Conservation (phyloP, 805 yeast species). For the Candida krabiensis region DNA sequence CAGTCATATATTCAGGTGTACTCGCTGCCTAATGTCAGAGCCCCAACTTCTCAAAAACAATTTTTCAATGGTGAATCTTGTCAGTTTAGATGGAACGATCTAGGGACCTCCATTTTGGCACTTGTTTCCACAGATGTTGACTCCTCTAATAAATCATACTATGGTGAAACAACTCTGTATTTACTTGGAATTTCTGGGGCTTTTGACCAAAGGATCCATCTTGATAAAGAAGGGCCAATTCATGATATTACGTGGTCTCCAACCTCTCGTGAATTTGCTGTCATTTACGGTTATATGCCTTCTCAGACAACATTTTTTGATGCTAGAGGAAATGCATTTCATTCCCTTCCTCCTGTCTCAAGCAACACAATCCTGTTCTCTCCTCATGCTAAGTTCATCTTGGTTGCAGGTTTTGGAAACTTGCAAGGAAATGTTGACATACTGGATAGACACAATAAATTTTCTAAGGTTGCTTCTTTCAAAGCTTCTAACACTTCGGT, state of each 20-base stretch:
- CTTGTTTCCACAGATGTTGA: slow-evolving; percentile 96
- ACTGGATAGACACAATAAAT: slow-evolving; percentile 86
- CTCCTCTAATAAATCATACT: slow-evolving; percentile 87
- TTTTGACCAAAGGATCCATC: slow-evolving; percentile 82
- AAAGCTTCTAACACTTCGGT: slow-evolving; percentile 95
- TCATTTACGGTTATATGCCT: slow-evolving; percentile 97
- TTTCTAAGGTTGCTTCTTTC: slow-evolving; percentile 73
- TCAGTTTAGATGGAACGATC: slow-evolving; percentile 86
- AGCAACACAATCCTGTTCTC: slow-evolving; percentile 89
- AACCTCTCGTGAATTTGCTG: slow-evolving; percentile 94
- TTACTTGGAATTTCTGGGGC: slow-evolving; percentile 89
- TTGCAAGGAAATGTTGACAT: slow-evolving; percentile 95
- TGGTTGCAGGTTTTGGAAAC: slow-evolving; percentile 97
- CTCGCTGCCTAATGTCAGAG: slow-evolving; percentile 70
- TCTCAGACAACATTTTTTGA: slow-evolving; percentile 93
- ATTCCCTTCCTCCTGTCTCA: slow-evolving; percentile 80
- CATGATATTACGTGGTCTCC: slow-evolving; percentile 99
- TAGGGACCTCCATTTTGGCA: slow-evolving; percentile 93
- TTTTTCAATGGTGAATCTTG: slow-evolving; percentile 96
- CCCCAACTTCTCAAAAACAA: slow-evolving; percentile 80
- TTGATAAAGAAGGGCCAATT: slow-evolving; percentile 93
- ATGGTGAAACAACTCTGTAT: slow-evolving; percentile 93
- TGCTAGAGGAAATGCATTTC: slow-evolving; percentile 85
- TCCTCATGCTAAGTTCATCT: slow-evolving; percentile 87
- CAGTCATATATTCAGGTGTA: slow-evolving; percentile 89